These are phyloP conservation scores for Rhizopogon sp. DNA, from an alignment of 768 basidiomycete genomes.

Conservation along the genomic window DNA sequence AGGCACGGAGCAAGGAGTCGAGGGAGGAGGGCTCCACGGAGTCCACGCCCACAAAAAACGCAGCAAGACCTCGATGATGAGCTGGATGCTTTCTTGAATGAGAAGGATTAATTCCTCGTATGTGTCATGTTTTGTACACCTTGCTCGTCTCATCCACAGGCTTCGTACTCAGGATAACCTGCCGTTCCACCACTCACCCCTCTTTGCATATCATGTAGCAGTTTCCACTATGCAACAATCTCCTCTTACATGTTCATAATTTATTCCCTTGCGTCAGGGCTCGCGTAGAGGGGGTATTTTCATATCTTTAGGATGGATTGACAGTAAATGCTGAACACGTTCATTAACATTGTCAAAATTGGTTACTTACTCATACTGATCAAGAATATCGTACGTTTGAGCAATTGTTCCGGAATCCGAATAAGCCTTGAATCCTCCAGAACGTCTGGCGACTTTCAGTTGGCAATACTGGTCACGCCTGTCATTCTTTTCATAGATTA, in stretches of 20 bases:
- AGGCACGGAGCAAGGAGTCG: constrained; percentile 25
- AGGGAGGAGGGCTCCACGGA: constrained; percentile 30
- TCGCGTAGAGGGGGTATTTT: neutral
- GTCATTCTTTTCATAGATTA: no score
- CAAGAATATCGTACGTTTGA: no score
- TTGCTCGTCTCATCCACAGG: neutral
- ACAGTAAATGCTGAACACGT: neutral
- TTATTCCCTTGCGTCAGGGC: neutral
- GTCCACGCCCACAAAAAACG: constrained; percentile 44
- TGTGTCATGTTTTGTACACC: neutral
- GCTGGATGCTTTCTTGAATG: constrained; percentile 70
- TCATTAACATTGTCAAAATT: neutral
- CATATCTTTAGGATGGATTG: neutral
- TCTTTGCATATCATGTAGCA: neutral
- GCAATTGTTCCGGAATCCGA: no score
- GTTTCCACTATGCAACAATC: neutral
- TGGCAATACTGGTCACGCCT: no score
- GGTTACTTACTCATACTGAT: no score
- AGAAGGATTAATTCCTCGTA: constrained; percentile 31
- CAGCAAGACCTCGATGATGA: constrained; percentile 81
- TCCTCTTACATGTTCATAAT: neutral
- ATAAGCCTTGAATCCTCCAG: no score
- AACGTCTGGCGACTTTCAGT: no score
- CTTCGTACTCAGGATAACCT: neutral
- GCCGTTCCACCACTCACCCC: neutral